A percentile compares a stretch with the other conserved stretches of the same genome.
These are phyloP conservation scores for Colletotrichum navitas DNA, from an alignment of 2,329 filamentous ascomycete species.

Conservation along the genomic window DNA sequence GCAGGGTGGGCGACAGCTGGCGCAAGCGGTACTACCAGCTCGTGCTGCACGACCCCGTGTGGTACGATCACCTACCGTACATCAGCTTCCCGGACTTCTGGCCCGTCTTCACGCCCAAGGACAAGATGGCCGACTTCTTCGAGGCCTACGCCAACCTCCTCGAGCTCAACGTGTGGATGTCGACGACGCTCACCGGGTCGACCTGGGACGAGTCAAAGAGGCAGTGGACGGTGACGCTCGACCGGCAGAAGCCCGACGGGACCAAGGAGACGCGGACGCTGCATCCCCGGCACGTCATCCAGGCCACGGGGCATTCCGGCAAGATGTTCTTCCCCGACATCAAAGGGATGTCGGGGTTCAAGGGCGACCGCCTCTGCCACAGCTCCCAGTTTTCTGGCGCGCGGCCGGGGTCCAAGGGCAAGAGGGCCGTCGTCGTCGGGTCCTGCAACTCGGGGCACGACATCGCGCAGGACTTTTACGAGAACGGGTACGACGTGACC, in stretches of 20 bases:
- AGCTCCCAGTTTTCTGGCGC: constrained; percentile 70
- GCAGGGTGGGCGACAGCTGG: constrained; percentile 71
- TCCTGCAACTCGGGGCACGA: constrained; percentile 78
- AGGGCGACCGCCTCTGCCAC: constrained; percentile 69
- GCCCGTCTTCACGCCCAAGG: constrained; percentile 76
- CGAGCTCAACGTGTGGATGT: constrained; percentile 75
- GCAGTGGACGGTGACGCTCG: constrained; percentile 68
- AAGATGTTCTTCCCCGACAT: constrained; percentile 70
- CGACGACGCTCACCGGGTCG: constrained; percentile 59
- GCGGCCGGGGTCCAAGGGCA: constrained; percentile 59
- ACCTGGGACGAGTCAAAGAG: constrained; percentile 62
- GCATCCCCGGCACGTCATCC: constrained; percentile 73
- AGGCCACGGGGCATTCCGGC: constrained; percentile 77
- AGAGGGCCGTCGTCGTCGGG: constrained; percentile 75
- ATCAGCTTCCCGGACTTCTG: constrained; percentile 70
- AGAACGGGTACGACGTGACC: constrained; percentile 76
- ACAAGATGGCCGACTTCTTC: constrained; percentile 75
- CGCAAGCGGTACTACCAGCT: constrained; percentile 67
- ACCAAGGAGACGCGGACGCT: constrained; percentile 65
- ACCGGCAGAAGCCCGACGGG: constrained; percentile 58
- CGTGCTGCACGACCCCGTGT: constrained; percentile 74
- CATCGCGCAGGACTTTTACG: constrained; percentile 76
- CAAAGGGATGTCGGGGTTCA: constrained; percentile 65
- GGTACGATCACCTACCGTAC: constrained; percentile 70
- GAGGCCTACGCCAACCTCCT: constrained; percentile 71